These are phyloP conservation scores for Nemania abortiva DNA, from an alignment of 2,329 filamentous ascomycete genomes.

Conservation along the genomic window DNA sequence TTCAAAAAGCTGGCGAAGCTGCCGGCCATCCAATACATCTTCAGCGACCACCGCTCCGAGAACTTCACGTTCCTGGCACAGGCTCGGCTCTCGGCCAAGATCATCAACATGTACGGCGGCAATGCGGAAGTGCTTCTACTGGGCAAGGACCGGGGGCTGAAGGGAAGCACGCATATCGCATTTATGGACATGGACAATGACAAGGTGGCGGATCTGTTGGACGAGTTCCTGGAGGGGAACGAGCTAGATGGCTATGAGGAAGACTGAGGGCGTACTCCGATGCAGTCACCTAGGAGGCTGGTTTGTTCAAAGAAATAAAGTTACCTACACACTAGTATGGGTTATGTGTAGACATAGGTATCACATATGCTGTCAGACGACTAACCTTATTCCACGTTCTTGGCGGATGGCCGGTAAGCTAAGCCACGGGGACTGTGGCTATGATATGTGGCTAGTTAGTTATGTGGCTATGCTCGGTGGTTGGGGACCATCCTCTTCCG, in stretches of 20 bases:
- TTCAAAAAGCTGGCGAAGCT: conserved; percentile 48
- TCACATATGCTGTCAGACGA: no score
- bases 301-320: no score
- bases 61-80: conserved; percentile 42
- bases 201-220: conserved; percentile 46
- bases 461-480: no score
- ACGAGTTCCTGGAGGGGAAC: conserved; percentile 44
- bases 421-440: no score
- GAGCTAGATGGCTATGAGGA: conserved; percentile 39
- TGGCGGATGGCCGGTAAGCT: no score
- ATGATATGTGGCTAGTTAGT: no score
- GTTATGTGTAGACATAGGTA: no score
- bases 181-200: conserved; percentile 50
- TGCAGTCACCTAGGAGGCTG: no score
- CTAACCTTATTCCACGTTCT: no score
- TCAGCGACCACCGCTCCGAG: conserved; percentile 46
- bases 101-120: conserved; percentile 50
- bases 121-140: conserved; percentile 47
- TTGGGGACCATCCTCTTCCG: no score
- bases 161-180: conserved; percentile 48
- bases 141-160: conserved; percentile 45
- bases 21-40: conserved; percentile 45
- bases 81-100: conserved; percentile 40
- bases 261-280: no score
- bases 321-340: no score